phyloP scores from a whole-genome alignment of 1,139 yeast species.

The Candida pseudoviswanathii region DNA sequence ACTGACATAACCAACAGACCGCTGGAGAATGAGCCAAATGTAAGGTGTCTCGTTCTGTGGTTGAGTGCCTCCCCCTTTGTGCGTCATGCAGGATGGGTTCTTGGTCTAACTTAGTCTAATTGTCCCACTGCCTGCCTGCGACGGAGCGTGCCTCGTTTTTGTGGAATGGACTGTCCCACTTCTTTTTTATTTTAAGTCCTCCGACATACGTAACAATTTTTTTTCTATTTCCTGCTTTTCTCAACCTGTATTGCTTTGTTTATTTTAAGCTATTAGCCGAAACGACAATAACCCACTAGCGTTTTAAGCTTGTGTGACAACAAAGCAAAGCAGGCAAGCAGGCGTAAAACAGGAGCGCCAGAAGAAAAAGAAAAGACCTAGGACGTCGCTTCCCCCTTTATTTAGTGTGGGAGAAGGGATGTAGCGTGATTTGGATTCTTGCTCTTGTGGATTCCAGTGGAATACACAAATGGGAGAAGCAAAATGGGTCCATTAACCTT shows the following conservation, averaged over 20 bases:
- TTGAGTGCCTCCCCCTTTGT: not conserved
- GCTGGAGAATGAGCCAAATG: no score
- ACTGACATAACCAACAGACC: not conserved
- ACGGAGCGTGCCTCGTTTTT: not conserved
- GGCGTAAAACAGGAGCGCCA: no score
- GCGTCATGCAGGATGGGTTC: not conserved
- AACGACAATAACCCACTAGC: not conserved
- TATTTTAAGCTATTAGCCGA: constrained; percentile 1
- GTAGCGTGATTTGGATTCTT: not conserved
- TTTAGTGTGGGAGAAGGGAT: not conserved
- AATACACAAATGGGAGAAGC: no score
- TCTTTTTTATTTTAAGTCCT: not conserved
- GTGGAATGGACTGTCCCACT: not conserved
- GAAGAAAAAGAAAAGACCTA: not conserved
- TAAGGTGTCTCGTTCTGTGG: not conserved
- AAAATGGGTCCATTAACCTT: no score
- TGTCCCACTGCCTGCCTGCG: not conserved
- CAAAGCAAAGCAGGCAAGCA: not conserved
- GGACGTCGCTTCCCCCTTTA: not conserved
- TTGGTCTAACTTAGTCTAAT: not conserved
- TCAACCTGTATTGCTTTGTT: not conserved
- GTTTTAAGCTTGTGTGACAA: not conserved
- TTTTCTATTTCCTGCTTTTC: not conserved
- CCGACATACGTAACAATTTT: not conserved
- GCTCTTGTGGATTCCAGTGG: no score